Percentiles rank a stretch among this genome's conserved stretches.
phyloP scores from a whole-genome alignment of 495 filamentous ascomycete species.

The Sordaria brevicollis region DNA sequence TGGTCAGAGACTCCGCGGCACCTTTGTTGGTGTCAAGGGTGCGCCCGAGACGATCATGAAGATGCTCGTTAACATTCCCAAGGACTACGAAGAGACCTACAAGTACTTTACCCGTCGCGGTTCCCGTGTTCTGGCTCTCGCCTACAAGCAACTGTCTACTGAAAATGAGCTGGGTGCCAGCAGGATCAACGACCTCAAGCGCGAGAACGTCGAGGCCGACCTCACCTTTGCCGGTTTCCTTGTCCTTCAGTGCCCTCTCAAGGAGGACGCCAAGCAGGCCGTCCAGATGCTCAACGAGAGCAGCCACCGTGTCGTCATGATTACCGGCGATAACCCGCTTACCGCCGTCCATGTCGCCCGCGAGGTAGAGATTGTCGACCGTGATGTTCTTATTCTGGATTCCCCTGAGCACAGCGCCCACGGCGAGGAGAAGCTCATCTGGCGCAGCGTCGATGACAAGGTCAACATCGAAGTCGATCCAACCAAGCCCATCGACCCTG shows the following conservation, averaged over 20 bases:
- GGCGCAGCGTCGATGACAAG: conserved; percentile 92
- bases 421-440: conserved; percentile 73
- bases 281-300: conserved; percentile 98
- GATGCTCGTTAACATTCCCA: conserved; percentile 75
- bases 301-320: conserved; percentile 98
- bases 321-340: conserved; percentile 95
- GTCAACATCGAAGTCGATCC: conserved; percentile 80
- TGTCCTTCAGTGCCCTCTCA: conserved; percentile 88
- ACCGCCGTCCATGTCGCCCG: conserved; percentile 93
- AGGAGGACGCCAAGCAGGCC: conserved; percentile 88
- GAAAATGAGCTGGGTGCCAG: conserved; percentile 71
- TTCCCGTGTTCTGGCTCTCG: conserved; percentile 84
- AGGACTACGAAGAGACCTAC: conserved; percentile 93
- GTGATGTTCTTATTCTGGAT: conserved; percentile 89
- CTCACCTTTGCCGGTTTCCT: conserved; percentile 90
- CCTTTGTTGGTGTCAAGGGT: conserved; percentile 92
- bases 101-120: conserved; percentile 96
- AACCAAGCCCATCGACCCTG: conserved; percentile 63
- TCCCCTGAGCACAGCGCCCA: conserved; percentile 76
- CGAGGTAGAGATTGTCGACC: conserved; percentile 95
- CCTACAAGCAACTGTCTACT: conserved; percentile 76
- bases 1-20: conserved; percentile 62
- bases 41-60: conserved; percentile 91
- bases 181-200: conserved; percentile 83
- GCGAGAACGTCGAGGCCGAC: conserved; percentile 81